Base-by-base conservation (phyloP, 2,329 filamentous ascomycete species). In the Neopestalotiopsis sp. region DNA sequence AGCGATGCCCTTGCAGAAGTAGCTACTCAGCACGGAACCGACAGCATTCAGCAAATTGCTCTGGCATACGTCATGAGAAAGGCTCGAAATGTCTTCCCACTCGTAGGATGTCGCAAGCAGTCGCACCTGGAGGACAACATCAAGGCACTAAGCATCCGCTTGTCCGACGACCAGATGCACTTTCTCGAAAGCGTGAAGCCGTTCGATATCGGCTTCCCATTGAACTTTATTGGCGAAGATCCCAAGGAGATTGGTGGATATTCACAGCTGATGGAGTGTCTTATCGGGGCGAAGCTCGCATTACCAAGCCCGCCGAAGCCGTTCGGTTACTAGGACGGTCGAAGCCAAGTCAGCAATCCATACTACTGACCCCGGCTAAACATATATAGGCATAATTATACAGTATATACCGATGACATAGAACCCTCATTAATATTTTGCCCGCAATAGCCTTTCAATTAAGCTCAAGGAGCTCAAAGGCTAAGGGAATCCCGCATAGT, bases 111-210 rank as follows among this genome's bases (percentile, higher is more conserved):
- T 9, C 66, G 56, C 56, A 66, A 59, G 64, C 20, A 7, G 5
- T 24, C 20, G 49, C 64, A 66, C 14, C 64, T 66, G 3, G n/a
- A 58, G 2, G 88, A 89, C 74, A 83, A 93, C 66, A 89, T 98
- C 67, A 95, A 98, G 81, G 92, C 94, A 0, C 86, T 94, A 65
- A 86, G 89, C 69, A 91, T 94, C 75, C 77, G 81, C 4, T 76
- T 82, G 1, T 78, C 78, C 24, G 64, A 66, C 14, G 49, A 58
- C n/a, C 45, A 66, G 30, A 20, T 66, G 10, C 20, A 17, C 4
- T 38, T 12, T 7, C 20, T 66, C 32, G 64, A 66, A 28, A 42
- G 28, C 28, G 24, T 66, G 49, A 32, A 57, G 20, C 20, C 64
- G 0, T 58, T 66, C 34, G 64, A 66, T 7, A n/a, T 66, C 1